These are phyloP conservation scores for Microdochium bolleyi DNA, from an alignment of 2,329 filamentous ascomycete species.

Conservation along the genomic window DNA sequence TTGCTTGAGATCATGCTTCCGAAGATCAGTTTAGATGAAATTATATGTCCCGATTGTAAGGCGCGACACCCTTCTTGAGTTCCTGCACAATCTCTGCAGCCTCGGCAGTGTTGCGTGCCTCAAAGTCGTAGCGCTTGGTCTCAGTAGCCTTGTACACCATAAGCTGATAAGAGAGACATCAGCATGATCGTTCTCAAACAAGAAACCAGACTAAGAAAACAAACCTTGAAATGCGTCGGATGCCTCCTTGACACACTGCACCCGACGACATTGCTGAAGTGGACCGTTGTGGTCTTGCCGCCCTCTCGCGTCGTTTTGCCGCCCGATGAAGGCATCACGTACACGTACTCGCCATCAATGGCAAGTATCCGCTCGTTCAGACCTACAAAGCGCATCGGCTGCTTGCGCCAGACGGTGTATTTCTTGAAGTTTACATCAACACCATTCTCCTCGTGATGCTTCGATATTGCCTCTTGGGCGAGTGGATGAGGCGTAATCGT, in stretches of 20 bases:
- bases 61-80: conserved; percentile 67
- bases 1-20: no score
- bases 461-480: conserved; percentile 48
- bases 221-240: conserved; percentile 70
- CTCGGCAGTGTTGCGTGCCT: conserved; percentile 63
- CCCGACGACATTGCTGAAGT: conserved; percentile 74
- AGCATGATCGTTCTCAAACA: conserved; percentile 1
- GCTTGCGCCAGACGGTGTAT: conserved; percentile 74
- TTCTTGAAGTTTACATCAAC: conserved; percentile 57
- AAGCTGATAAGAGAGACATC: conserved; percentile 30
- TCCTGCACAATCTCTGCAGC: conserved; percentile 73
- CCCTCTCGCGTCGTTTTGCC: conserved; percentile 59
- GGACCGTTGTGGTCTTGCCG: conserved; percentile 71
- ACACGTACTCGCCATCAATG: conserved; percentile 80
- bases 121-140: conserved; percentile 78
- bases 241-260: conserved; percentile 76
- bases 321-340: conserved; percentile 67
- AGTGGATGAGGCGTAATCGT: conserved; percentile 57
- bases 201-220: conserved; percentile 7
- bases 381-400: conserved; percentile 72
- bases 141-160: conserved; percentile 70
- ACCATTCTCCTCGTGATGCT: conserved; percentile 48
- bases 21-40: no score
- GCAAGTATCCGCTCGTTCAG: conserved; percentile 69
- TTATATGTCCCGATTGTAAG: conserved; percentile 36